phyloP scores from a whole-genome alignment of 208 protist genomes.

The Crithidia brevicula region DNA sequence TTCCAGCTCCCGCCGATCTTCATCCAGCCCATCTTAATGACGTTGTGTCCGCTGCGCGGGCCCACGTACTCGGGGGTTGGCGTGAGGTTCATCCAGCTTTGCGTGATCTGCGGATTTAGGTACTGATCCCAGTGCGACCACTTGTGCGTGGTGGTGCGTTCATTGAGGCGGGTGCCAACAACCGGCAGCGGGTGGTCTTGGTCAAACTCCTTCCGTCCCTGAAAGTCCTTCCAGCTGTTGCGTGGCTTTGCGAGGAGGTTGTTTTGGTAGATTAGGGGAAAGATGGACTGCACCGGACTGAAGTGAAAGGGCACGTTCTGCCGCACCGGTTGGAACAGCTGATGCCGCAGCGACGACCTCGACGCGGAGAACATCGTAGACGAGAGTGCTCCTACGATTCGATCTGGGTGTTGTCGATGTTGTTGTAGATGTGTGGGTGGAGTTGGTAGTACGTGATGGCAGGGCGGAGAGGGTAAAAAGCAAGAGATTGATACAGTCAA shows the following conservation, averaged over 20 bases:
- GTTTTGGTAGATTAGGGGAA: slow-evolving; percentile 90
- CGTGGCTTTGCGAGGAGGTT: slow-evolving; percentile 84
- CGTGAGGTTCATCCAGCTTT: slow-evolving; percentile 67
- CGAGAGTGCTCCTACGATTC: neutral
- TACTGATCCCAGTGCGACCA: slow-evolving; percentile 91
- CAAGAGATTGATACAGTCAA: no score
- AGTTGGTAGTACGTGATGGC: no score
- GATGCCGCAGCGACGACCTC: slow-evolving; percentile 39
- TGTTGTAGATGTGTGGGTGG: no score
- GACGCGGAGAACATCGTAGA: slow-evolving; percentile 25
- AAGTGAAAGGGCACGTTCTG: slow-evolving; percentile 81
- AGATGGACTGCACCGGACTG: slow-evolving; percentile 77
- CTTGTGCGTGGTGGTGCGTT: slow-evolving; percentile 78
- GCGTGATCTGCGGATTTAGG: slow-evolving; percentile 84
- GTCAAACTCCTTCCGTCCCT: slow-evolving; percentile 81
- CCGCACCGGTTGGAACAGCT: slow-evolving; percentile 74
- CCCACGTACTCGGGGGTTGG: slow-evolving; percentile 88
- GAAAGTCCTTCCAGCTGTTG: slow-evolving; percentile 84
- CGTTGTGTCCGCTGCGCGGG: slow-evolving; percentile 79
- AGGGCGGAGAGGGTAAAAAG: no score
- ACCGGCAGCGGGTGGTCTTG: slow-evolving; percentile 85
- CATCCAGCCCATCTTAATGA: slow-evolving; percentile 93
- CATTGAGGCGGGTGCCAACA: slow-evolving; percentile 75
- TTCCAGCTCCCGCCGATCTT: slow-evolving; percentile 92
- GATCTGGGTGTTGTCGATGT: no score